These are phyloP conservation scores for Pholiota conissans DNA, from an alignment of 768 basidiomycete species.

Conservation along the genomic window DNA sequence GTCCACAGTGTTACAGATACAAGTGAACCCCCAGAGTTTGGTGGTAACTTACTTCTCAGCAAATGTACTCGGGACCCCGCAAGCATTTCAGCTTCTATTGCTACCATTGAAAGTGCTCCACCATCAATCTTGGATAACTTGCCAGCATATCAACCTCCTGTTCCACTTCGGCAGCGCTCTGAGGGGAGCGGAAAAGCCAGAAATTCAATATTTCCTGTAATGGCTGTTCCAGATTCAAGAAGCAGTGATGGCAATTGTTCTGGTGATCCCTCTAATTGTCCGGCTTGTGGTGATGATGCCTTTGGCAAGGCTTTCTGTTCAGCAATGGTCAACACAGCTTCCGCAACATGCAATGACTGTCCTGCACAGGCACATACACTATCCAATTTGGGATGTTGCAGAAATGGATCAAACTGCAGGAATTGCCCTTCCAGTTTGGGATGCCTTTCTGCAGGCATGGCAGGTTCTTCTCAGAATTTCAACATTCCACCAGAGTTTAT, in stretches of 20 bases:
- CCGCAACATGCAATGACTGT: constrained; percentile 58
- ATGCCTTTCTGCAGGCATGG: constrained; percentile 3
- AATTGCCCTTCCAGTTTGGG: constrained; percentile 21
- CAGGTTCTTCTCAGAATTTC: constrained; percentile 11
- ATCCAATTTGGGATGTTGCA: constrained; percentile 16
- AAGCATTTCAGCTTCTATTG: background rate
- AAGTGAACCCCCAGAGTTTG: constrained; percentile 4
- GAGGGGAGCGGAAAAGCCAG: constrained; percentile 31
- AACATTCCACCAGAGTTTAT: constrained; percentile 51
- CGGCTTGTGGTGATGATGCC: constrained; percentile 81
- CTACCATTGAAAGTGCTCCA: constrained; percentile 7
- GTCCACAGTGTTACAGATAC: constrained; percentile 40
- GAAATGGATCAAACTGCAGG: constrained; percentile 23
- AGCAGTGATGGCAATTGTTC: constrained; percentile 55
- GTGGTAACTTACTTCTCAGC: background rate
- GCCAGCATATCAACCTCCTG: constrained; percentile 77
- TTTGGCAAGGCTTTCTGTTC: constrained; percentile 89
- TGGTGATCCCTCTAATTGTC: constrained; percentile 84
- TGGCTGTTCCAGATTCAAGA: constrained; percentile 17
- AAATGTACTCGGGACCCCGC: background rate
- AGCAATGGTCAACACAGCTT: constrained; percentile 65
- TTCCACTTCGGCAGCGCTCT: constrained; percentile 70
- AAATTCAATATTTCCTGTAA: constrained; percentile 57
- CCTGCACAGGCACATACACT: constrained; percentile 33
- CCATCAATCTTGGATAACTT: constrained; percentile 75